phyloP scores from a whole-genome alignment of 2,329 filamentous ascomycete species.

The Talaromyces sp. region DNA sequence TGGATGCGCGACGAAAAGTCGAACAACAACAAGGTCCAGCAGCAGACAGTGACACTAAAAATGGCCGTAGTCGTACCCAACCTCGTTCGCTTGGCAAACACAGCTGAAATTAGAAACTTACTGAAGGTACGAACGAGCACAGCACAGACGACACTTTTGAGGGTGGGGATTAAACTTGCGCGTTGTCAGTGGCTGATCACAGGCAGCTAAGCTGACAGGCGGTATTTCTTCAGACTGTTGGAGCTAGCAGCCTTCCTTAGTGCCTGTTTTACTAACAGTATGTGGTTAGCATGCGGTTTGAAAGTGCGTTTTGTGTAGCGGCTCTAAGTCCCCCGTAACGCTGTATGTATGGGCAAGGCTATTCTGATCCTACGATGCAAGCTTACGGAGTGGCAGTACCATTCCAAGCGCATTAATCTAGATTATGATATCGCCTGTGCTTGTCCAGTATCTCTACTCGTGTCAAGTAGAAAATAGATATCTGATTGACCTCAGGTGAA shows the following conservation, averaged over 20 bases:
- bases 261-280: background rate
- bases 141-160: background rate
- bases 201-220: background rate
- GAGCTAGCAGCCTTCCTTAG: background rate
- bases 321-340: background rate
- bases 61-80: background rate
- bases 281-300: background rate
- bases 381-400: background rate
- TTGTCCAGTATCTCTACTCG: background rate
- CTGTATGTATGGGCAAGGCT: background rate
- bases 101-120: background rate
- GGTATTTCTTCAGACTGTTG: background rate
- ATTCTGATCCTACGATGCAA: background rate
- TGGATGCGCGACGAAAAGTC: background rate
- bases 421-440: background rate
- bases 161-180: background rate
- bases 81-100: background rate
- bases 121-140: background rate
- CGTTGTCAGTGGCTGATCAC: background rate
- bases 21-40: background rate
- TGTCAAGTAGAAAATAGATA: background rate
- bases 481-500: background rate
- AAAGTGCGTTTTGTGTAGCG: background rate
- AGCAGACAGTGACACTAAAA: background rate
- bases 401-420: background rate